A percentile compares a stretch with the other conserved stretches of the same genome.
Conservation (phyloP, 345 rosid species). For the Dipteronia sinensis region DNA sequence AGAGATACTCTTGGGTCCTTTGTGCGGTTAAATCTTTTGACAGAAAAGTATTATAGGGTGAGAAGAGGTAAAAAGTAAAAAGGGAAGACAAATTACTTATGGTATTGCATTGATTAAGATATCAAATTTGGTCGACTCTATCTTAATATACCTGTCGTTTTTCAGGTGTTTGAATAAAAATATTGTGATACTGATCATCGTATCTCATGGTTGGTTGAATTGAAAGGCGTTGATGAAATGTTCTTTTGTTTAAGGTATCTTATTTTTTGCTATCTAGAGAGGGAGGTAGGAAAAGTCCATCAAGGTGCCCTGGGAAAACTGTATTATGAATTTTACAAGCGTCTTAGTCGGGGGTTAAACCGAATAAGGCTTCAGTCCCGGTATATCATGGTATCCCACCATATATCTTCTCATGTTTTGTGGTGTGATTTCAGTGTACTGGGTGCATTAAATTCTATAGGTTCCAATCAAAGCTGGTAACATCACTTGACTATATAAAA, state of each 20-base stretch:
- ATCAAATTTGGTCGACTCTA: not conserved
- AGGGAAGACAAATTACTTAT: not conserved
- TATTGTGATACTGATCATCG: not conserved
- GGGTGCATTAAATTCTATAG: no score
- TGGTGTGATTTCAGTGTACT: no score
- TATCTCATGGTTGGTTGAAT: not conserved
- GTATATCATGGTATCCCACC: no score
- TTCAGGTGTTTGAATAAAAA: not conserved
- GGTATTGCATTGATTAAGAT: conserved; percentile 2
- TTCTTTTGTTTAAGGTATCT: not conserved
- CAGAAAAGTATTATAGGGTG: not conserved
- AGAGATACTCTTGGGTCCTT: not conserved
- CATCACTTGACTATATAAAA: no score
- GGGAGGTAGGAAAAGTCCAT: not conserved
- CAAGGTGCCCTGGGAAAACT: no score
- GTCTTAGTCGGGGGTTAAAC: no score
- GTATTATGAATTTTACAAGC: no score
- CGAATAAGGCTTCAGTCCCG: no score
- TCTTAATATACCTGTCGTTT: not conserved
- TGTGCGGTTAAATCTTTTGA: not conserved
- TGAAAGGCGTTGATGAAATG: not conserved
- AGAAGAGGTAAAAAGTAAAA: not conserved
- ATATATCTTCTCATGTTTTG: no score
- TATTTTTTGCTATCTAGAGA: not conserved
- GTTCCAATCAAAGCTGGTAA: no score